A percentile compares a stretch with the other conserved stretches of the same genome.
phyloP scores from a whole-genome alignment of 2,329 filamentous ascomycete species.

The Colletotrichum higginsianum region DNA sequence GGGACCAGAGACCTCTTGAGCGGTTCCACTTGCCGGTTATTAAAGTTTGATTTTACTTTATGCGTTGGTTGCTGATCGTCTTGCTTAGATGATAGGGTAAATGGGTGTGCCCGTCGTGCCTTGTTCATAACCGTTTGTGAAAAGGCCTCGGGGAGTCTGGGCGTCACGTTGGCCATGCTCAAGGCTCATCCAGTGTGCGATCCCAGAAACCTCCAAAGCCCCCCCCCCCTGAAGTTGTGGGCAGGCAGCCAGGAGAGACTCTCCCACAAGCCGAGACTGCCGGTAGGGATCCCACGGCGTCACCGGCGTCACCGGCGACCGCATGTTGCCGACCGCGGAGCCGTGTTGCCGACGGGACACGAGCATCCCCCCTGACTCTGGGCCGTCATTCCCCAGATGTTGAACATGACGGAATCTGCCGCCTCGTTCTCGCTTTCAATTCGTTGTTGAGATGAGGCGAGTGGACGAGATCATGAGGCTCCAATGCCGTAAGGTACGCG shows the following conservation, averaged over 20 bases:
- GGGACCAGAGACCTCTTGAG: not conserved
- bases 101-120: slow-evolving; percentile 13
- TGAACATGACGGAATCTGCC: slow-evolving; percentile 2
- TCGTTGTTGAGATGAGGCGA: not conserved
- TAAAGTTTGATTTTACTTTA: slow-evolving; percentile 42
- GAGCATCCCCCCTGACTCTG: slow-evolving; percentile 31
- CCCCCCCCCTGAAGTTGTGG: no score
- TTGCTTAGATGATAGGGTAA: slow-evolving; percentile 20
- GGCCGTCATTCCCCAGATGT: slow-evolving; percentile 33
- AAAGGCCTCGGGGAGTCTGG: not conserved
- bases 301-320: slow-evolving; percentile 25
- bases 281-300: slow-evolving; percentile 27
- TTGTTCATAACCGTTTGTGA: slow-evolving; percentile 15
- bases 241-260: slow-evolving; percentile 17
- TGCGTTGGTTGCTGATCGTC: slow-evolving; percentile 36
- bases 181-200: not conserved
- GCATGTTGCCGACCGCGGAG: slow-evolving; percentile 22
- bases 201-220: not conserved
- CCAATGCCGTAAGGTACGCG: not conserved
- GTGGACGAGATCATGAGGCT: not conserved
- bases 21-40: slow-evolving; percentile 40
- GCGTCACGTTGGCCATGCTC: no score
- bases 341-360: slow-evolving; percentile 29
- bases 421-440: slow-evolving; percentile 10
- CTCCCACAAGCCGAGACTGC: slow-evolving; percentile 39